Conservation (phyloP, 2,329 filamentous ascomycete genomes). For the Aspergillus luchuensis region DNA sequence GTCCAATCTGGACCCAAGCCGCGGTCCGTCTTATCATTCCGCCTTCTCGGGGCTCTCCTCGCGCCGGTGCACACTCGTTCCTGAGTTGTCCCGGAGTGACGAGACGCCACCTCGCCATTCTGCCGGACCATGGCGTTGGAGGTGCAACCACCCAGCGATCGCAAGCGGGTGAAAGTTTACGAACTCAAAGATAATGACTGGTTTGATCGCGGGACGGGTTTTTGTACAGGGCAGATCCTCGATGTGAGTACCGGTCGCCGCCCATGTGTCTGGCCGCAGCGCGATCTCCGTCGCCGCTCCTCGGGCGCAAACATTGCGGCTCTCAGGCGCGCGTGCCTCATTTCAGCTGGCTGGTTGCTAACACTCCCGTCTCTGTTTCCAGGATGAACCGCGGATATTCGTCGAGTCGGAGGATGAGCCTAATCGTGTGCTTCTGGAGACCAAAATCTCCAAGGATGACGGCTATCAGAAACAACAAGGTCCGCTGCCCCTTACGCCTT, state of each 20-base stretch:
- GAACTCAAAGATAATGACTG: constrained; percentile 98
- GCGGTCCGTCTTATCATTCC: constrained; percentile 18
- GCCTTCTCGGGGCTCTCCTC: constrained; percentile 31
- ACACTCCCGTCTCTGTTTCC: constrained; percentile 21
- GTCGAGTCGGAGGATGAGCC: constrained; percentile 94
- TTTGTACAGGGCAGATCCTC: constrained; percentile 77
- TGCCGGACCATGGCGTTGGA: constrained; percentile 51
- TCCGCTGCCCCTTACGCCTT: constrained; percentile 39
- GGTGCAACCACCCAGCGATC: constrained; percentile 51
- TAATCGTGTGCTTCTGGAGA: constrained; percentile 79
- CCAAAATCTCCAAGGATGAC: constrained; percentile 88
- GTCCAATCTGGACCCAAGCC: constrained; percentile 18
- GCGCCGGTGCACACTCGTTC: constrained; percentile 38
- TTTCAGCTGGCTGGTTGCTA: constrained; percentile 15
- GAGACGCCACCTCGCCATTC: constrained; percentile 37
- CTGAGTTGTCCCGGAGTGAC: constrained; percentile 42
- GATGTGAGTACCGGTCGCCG: constrained; percentile 59
- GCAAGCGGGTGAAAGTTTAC: constrained; percentile 90
- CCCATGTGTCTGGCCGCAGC: constrained; percentile 9
- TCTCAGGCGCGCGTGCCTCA: constrained; percentile 19
- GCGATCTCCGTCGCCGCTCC: constrained; percentile 16
- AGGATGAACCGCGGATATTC: constrained; percentile 83
- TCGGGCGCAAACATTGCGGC: constrained; percentile 24
- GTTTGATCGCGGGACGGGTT: constrained; percentile 96
- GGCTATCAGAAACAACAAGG: constrained; percentile 98